Evolutionary conservation across 179 eudicot species (phyloP), one percentile per base, ranked within the genome.

Genomic region (Corrigiola litoralis): DNA sequence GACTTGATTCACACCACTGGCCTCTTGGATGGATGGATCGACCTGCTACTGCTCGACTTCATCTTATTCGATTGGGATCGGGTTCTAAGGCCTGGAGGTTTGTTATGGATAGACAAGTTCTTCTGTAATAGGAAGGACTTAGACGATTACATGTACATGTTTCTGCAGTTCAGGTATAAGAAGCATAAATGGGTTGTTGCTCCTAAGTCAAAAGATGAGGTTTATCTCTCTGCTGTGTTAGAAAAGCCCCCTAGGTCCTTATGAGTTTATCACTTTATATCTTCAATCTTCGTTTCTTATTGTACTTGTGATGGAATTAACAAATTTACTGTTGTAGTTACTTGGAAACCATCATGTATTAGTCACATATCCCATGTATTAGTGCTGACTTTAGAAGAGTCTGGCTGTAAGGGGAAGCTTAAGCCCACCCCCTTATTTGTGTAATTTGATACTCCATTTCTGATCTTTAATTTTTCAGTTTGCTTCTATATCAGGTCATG

Each of bases 101-200:
- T 92, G 81, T 55, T 92, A 65, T 90, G 97, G 98, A 82, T 92
- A 20, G 98, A 92, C 59, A 81, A 78, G 47, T 90, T 92, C 83
- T 90, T 90, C 57, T 90, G 97, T 51, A 84, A 80, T 2, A 78
- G 89, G 65, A 82, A 76, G 36, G 95, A 87, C 65, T 45, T 87
- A 28, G 98, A 92, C 77, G 98, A 92, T 66, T 92, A 90, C 59
- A 87, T 87, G 96, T 89, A 92, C 80, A 87, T 92, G 98, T 89
- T 92, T 76, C 74, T 92, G 82, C 96, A 92, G 71, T 92, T 92
- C 77, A 84, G 98, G 82, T 89, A 92, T 79, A 89, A 86, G 83
- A 92, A 92, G 68, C 90, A 92, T 68, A 89, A 82, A 63, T 92
- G 98, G 98, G 84, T 73, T 23, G 71, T 89, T 53, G 66, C 87